phyloP scores from a whole-genome alignment of 768 basidiomycete species.

The Kwoniella heveanensis region DNA sequence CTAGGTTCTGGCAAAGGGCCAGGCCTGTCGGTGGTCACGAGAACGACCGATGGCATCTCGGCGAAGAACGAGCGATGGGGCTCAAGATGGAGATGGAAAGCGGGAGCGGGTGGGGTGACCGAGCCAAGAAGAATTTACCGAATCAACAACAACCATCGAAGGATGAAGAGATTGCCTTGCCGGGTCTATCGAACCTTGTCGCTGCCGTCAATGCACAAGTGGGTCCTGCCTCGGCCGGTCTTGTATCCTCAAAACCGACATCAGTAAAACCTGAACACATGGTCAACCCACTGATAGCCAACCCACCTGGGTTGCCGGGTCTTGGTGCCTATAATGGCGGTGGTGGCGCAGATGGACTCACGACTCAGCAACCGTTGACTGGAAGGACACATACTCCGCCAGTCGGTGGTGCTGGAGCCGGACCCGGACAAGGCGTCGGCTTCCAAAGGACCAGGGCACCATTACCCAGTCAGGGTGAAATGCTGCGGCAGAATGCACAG shows the following conservation, averaged over 20 bases:
- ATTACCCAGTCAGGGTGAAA: constrained; percentile 63
- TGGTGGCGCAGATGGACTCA: constrained; percentile 1
- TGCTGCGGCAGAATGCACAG: constrained; percentile 54
- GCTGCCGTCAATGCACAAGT: constrained; percentile 25
- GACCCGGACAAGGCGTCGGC: constrained; percentile 8
- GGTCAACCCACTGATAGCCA: neutral
- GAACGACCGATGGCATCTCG: constrained; percentile 52
- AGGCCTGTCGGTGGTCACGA: constrained; percentile 53
- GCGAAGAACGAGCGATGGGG: constrained; percentile 41
- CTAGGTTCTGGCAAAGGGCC: constrained; percentile 90
- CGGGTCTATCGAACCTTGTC: constrained; percentile 24
- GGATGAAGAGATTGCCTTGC: constrained; percentile 12
- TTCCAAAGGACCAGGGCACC: constrained; percentile 51
- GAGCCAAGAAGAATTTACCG: neutral
- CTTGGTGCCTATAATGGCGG: constrained; percentile 28
- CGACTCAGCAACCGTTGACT: neutral
- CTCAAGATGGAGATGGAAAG: constrained; percentile 28
- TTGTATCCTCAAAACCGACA: neutral
- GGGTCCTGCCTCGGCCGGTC: neutral
- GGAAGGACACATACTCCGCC: neutral
- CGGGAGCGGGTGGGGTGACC: constrained; percentile 9
- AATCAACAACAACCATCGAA: neutral
- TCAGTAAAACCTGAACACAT: neutral
- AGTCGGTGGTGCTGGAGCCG: neutral
- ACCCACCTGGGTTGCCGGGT: constrained; percentile 36